Conservation (phyloP, 2,329 filamentous ascomycete genomes). For the Falciphora oryzae region DNA sequence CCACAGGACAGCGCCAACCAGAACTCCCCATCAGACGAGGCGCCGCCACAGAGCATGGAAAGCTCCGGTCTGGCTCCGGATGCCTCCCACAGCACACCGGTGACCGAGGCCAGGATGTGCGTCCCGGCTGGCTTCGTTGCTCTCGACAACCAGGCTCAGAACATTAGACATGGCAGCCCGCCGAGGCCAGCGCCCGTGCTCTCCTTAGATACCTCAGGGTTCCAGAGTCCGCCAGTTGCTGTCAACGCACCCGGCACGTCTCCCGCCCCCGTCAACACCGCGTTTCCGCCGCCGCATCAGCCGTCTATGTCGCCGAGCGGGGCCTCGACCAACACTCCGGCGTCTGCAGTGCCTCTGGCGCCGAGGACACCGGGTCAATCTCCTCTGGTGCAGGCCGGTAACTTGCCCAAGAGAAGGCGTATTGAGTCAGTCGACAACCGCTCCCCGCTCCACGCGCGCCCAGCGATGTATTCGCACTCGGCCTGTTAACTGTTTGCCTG, state of each 20-base stretch:
- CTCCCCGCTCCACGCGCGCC: neutral
- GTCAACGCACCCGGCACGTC: neutral
- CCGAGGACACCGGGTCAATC: neutral
- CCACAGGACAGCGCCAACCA: slow-evolving; percentile 28
- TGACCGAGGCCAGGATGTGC: neutral
- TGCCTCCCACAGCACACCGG: neutral
- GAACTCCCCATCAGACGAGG: slow-evolving; percentile 12
- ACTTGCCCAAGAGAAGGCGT: neutral
- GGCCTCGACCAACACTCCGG: neutral
- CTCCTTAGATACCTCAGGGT: too few species aligned
- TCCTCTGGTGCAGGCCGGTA: neutral
- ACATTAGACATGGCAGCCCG: neutral
- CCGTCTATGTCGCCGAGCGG: neutral
- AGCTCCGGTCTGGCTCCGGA: neutral
- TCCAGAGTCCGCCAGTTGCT: too few species aligned
- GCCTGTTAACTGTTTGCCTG: neutral
- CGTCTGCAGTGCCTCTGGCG: too few species aligned
- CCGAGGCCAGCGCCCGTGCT: too few species aligned
- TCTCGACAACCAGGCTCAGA: neutral
- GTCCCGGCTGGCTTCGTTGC: neutral
- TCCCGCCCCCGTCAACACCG: neutral
- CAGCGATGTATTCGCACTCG: neutral
- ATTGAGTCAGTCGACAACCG: neutral
- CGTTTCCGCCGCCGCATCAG: neutral
- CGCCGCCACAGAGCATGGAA: neutral